phyloP scores from a whole-genome alignment of 306 rosid genomes.

The Cucumis hystrix region DNA sequence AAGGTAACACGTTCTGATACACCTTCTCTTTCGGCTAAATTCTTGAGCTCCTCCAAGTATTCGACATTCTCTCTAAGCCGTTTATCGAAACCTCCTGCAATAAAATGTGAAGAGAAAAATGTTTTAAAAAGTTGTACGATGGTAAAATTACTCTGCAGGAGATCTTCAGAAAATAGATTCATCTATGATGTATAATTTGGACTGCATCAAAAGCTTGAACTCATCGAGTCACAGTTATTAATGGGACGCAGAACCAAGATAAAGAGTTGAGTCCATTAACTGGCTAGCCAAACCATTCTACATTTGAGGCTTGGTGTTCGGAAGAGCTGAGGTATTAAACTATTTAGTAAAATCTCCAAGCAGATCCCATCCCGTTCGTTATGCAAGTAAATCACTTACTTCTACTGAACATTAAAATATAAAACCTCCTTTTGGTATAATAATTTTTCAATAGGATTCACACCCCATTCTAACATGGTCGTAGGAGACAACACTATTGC shows the following conservation, averaged over 20 bases:
- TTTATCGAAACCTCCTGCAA: slow-evolving; percentile 69
- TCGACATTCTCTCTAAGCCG: slow-evolving; percentile 83
- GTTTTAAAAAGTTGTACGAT: not conserved
- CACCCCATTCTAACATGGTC: not conserved
- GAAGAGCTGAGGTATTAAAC: not conserved
- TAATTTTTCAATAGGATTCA: not conserved
- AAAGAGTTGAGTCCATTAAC: not conserved
- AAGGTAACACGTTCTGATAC: slow-evolving; percentile 44
- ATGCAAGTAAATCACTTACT: not conserved
- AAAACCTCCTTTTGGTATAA: not conserved
- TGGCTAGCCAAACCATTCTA: not conserved
- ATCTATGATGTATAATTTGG: not conserved
- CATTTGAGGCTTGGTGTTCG: not conserved
- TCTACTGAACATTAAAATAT: not conserved
- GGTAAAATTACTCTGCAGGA: not conserved
- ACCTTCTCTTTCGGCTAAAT: slow-evolving; percentile 68
- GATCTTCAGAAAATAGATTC: not conserved
- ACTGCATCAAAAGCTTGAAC: not conserved
- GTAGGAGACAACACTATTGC: not conserved
- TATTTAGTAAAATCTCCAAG: not conserved
- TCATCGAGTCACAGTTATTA: not conserved
- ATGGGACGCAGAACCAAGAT: not conserved
- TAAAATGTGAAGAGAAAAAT: not conserved
- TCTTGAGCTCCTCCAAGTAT: slow-evolving; percentile 73
- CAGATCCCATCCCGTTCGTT: not conserved